Percentiles rank a stretch among this genome's conserved stretches.
Conservation (phyloP, 306 rosid genomes). For the Aeschynomene evenia region DNA sequence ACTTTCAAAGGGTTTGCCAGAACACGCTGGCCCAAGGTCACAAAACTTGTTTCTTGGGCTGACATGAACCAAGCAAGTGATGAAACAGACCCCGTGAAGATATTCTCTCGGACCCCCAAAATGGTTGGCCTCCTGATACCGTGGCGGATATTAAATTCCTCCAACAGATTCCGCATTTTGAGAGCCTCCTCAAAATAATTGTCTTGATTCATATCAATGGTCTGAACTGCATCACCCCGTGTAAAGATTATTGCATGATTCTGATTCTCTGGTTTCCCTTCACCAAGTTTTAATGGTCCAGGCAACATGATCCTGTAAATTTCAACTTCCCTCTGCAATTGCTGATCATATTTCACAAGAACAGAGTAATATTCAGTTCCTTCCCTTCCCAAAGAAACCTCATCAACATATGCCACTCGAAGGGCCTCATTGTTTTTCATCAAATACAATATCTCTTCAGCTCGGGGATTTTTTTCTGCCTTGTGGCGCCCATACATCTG, state of each 20-base stretch:
- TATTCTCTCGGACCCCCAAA: constrained; percentile 91
- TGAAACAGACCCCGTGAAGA: constrained; percentile 95
- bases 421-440: constrained; percentile 92
- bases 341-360: constrained; percentile 90
- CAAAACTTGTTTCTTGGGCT: constrained; percentile 88
- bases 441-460: constrained; percentile 76
- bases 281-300: constrained; percentile 90
- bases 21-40: constrained; percentile 93
- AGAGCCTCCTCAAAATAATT: constrained; percentile 95
- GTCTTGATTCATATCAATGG: constrained; percentile 99
- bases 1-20: constrained; percentile 92
- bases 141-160: constrained; percentile 60
- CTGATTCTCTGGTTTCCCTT: constrained; percentile 97
- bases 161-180: constrained; percentile 89
- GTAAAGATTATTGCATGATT: constrained; percentile 95
- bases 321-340: constrained; percentile 70
- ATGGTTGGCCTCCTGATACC: constrained; percentile 87
- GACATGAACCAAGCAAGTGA: constrained; percentile 99
- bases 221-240: constrained; percentile 89
- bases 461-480: constrained; percentile 65
- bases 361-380: constrained; percentile 83
- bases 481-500: constrained; percentile 86
- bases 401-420: constrained; percentile 91
- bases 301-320: constrained; percentile 83
- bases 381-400: constrained; percentile 62